These are phyloP conservation scores for Theileria sp. DNA, from an alignment of 169 alveolate species.

Conservation along the genomic window DNA sequence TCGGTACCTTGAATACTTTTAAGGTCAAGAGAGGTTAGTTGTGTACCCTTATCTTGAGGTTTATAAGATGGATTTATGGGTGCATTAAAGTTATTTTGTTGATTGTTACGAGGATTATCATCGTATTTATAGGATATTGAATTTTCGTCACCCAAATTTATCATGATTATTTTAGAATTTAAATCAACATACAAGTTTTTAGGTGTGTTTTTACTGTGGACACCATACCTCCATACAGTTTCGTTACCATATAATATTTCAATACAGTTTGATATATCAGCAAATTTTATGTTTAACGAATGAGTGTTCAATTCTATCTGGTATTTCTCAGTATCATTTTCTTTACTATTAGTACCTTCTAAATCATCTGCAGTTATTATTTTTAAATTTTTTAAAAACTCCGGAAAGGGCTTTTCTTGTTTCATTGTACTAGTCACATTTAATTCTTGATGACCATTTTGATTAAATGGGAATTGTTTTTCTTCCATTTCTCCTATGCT, in stretches of 20 bases:
- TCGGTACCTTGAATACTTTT: not conserved
- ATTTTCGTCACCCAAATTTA: not conserved
- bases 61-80: not conserved
- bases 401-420: not conserved
- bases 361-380: not conserved
- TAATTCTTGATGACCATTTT: not conserved
- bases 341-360: slow-evolving; percentile 1
- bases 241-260: not conserved
- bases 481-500: not conserved
- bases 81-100: not conserved
- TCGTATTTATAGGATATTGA: not conserved
- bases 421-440: not conserved
- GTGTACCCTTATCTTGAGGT: not conserved
- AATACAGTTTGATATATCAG: not conserved
- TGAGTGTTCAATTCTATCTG: not conserved
- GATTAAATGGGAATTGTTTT: not conserved
- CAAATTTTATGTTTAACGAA: not conserved
- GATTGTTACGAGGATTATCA: not conserved
- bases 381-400: not conserved
- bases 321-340: slow-evolving; percentile 1
- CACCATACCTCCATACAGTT: not conserved
- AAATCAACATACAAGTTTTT: not conserved
- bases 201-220: not conserved
- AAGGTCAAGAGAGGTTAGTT: not conserved
- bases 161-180: not conserved